Percentiles rank a stretch among this genome's conserved stretches.
phyloP scores from a whole-genome alignment of 148 eudicot species.

The Silene conica region DNA sequence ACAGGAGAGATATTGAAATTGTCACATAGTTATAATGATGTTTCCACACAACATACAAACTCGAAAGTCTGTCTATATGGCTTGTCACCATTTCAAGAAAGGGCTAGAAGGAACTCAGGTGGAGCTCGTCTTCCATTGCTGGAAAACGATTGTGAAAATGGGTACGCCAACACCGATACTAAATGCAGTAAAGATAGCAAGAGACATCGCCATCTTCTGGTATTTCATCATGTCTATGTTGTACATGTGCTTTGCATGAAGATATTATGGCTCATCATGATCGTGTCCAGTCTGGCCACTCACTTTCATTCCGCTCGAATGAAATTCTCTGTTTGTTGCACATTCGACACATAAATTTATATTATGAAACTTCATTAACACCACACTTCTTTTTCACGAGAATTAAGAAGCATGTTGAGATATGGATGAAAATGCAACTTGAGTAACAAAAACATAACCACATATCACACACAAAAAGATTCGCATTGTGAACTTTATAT shows the following conservation, averaged over 20 bases:
- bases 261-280: constrained; percentile 70
- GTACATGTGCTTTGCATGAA: constrained; percentile 98
- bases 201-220: constrained; percentile 58
- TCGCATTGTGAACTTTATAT: no score
- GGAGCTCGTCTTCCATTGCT: constrained; percentile 86
- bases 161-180: constrained; percentile 77
- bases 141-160: constrained; percentile 74
- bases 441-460: no score
- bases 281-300: constrained; percentile 85
- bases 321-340: constrained; percentile 41
- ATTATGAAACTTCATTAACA: background rate
- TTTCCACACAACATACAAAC: constrained; percentile 10
- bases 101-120: constrained; percentile 25
- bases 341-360: background rate
- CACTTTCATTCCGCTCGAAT: constrained; percentile 82
- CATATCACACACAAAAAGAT: no score
- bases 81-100: constrained; percentile 12
- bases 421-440: no score
- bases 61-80: constrained; percentile 9
- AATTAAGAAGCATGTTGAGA: no score
- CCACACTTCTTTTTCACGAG: no score
- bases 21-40: constrained; percentile 18
- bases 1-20: constrained; percentile 6
- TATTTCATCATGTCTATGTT: constrained; percentile 91
- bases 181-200: constrained; percentile 58